Conservation (phyloP, 2,329 filamentous ascomycete genomes). For the Penicillium sp. region DNA sequence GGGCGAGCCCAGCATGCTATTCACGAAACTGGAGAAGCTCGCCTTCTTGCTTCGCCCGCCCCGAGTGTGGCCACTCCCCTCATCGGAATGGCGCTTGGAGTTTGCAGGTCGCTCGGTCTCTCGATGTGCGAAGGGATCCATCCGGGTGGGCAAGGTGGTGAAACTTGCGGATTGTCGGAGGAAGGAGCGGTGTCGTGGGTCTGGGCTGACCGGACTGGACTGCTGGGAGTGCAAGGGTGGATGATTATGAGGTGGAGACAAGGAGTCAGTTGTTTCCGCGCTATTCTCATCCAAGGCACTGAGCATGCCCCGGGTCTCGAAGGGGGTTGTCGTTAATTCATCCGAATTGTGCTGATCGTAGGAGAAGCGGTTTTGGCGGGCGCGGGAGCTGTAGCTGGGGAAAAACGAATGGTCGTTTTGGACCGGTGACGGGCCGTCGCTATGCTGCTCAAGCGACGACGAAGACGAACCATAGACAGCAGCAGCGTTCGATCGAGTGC, state of each 20-base stretch:
- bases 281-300: conserved; percentile 44
- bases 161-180: conserved; percentile 69
- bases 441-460: conserved; percentile 48
- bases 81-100: conserved; percentile 77
- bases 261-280: conserved; percentile 30
- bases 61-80: conserved; percentile 56
- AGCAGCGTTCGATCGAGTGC: conserved; percentile 46
- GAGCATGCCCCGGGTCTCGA: conserved; percentile 47
- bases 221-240: conserved; percentile 50
- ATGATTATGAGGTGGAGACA: conserved; percentile 36
- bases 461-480: conserved; percentile 18
- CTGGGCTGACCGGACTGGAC: conserved; percentile 58
- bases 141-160: conserved; percentile 52
- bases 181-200: conserved; percentile 56
- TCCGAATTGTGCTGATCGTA: conserved; percentile 43
- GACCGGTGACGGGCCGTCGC: conserved; percentile 42
- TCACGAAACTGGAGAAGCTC: conserved; percentile 85
- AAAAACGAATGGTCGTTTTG: conserved; percentile 32
- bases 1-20: conserved; percentile 78
- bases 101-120: conserved; percentile 53
- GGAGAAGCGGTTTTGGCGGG: conserved; percentile 38
- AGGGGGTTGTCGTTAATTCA: conserved; percentile 47
- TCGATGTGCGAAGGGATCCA: conserved; percentile 51
- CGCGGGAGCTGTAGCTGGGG: conserved; percentile 30
- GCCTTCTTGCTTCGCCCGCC: conserved; percentile 72